phyloP scores from a whole-genome alignment of 768 basidiomycete genomes.

The Sarcomyxa edulis region DNA sequence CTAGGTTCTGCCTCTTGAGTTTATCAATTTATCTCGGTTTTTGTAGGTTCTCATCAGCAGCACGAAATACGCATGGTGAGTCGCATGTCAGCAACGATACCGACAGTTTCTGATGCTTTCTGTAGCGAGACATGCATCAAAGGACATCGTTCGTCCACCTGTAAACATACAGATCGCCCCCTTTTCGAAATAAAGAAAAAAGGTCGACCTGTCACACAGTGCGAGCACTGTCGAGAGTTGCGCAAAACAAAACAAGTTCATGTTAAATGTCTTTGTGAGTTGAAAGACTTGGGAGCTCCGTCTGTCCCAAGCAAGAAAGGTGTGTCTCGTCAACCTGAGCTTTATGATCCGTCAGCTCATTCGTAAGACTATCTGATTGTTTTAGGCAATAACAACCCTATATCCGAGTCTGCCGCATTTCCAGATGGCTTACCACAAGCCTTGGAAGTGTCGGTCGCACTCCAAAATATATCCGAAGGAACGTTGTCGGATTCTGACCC shows the following conservation, averaged over 20 bases:
- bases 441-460: slow-evolving; percentile 59
- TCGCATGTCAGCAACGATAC: slow-evolving; percentile 7
- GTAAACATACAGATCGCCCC: slow-evolving; percentile 83
- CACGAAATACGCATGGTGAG: slow-evolving; percentile 83
- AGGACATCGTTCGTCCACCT: slow-evolving; percentile 86
- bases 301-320: slow-evolving; percentile 53
- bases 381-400: slow-evolving; percentile 52
- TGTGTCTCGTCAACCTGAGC: slow-evolving; percentile 29
- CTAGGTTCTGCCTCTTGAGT: slow-evolving; percentile 1
- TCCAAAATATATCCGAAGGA: slow-evolving; percentile 40
- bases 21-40: not conserved
- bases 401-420: slow-evolving; percentile 71
- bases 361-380: slow-evolving; percentile 33
- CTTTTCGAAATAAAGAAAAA: slow-evolving; percentile 93
- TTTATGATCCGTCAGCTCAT: slow-evolving; percentile 28
- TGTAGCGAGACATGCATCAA: slow-evolving; percentile 88
- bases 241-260: slow-evolving; percentile 85
- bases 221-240: slow-evolving; percentile 80
- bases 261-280: slow-evolving; percentile 81
- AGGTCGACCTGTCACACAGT: slow-evolving; percentile 88
- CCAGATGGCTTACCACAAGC: slow-evolving; percentile 71
- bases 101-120: slow-evolving; percentile 4
- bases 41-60: slow-evolving; percentile 66
- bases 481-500: slow-evolving; percentile 56
- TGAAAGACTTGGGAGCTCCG: slow-evolving; percentile 57